Evolutionary conservation across 768 basidiomycete species (phyloP).

Genomic region (Coprinopsis cinerea): DNA sequence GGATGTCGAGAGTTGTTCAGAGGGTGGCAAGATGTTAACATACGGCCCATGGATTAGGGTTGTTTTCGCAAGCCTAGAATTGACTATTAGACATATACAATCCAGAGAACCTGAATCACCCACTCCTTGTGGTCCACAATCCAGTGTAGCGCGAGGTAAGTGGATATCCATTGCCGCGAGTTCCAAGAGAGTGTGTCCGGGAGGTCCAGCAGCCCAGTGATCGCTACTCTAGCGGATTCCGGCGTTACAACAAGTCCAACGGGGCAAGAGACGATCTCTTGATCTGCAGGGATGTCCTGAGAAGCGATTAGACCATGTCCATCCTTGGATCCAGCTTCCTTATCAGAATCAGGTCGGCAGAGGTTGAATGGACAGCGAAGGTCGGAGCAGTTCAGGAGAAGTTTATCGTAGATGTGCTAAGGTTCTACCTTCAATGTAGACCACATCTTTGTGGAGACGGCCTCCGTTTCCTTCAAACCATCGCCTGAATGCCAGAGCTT

Average conservation of each 20-base stretch:
- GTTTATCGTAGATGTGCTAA: constrained; percentile 3
- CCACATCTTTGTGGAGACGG: constrained; percentile 3
- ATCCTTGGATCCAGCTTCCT: constrained; percentile 27
- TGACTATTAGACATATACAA: background rate
- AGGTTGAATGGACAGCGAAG: background rate
- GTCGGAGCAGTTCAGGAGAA: background rate
- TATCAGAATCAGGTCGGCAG: constrained; percentile 4
- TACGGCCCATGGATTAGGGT: constrained; percentile 52
- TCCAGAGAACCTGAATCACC: background rate
- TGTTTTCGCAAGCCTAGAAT: constrained; percentile 13
- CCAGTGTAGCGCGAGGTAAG: constrained; percentile 34
- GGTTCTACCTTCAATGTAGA: constrained; percentile 40
- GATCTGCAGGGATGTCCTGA: constrained; percentile 41
- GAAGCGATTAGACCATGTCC: constrained; percentile 50
- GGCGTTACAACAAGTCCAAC: constrained; percentile 60
- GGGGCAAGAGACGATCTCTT: constrained; percentile 60
- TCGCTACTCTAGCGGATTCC: constrained; percentile 35
- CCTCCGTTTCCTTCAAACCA: constrained; percentile 52
- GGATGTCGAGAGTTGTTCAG: constrained; percentile 57
- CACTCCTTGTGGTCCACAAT: constrained; percentile 10
- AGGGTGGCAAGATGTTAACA: constrained; percentile 56
- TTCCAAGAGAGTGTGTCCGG: constrained; percentile 31
- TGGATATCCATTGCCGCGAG: constrained; percentile 62
- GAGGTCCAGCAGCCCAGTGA: constrained; percentile 23
- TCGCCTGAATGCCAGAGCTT: constrained; percentile 26